Percentiles rank a stretch among this genome's conserved stretches.
phyloP scores from a whole-genome alignment of 2,329 filamentous ascomycete species.

The Aphanocladium album region DNA sequence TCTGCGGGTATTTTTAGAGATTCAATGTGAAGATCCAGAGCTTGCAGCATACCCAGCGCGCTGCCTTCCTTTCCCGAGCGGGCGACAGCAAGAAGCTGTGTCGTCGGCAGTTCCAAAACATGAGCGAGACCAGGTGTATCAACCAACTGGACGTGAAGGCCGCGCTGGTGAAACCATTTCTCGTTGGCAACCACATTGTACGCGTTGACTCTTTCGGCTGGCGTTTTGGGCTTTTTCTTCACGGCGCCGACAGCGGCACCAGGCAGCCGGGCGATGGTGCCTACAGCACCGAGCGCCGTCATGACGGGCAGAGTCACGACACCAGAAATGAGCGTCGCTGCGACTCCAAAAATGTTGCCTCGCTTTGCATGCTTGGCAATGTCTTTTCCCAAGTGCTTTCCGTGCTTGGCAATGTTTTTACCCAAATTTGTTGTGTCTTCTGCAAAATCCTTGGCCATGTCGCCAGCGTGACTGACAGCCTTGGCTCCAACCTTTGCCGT shows the following conservation, averaged over 20 bases:
- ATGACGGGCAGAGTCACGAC: slow-evolving; percentile 34
- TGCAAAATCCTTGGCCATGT: slow-evolving; percentile 33
- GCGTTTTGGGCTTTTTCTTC: slow-evolving; percentile 34
- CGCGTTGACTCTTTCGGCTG: slow-evolving; percentile 35
- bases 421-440: slow-evolving; percentile 31
- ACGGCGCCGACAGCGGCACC: slow-evolving; percentile 28
- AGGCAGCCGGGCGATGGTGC: slow-evolving; percentile 31
- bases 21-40: slow-evolving; percentile 6
- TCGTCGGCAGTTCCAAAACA: slow-evolving; percentile 14
- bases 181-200: slow-evolving; percentile 38
- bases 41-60: slow-evolving; percentile 5
- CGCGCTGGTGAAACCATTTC: slow-evolving; percentile 37
- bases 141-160: slow-evolving; percentile 32
- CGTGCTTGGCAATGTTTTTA: slow-evolving; percentile 31
- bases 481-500: slow-evolving; percentile 39
- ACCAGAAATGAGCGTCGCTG: slow-evolving; percentile 31
- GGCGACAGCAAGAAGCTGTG: slow-evolving; percentile 9
- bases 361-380: slow-evolving; percentile 32
- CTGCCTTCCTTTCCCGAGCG: slow-evolving; percentile 11
- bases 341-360: slow-evolving; percentile 37
- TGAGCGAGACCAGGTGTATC: slow-evolving; percentile 23
- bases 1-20: not conserved
- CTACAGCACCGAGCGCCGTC: slow-evolving; percentile 31
- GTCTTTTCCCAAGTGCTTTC: slow-evolving; percentile 31
- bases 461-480: slow-evolving; percentile 38